phyloP scores from a whole-genome alignment of 306 rosid genomes.

The Benincasa hispida region DNA sequence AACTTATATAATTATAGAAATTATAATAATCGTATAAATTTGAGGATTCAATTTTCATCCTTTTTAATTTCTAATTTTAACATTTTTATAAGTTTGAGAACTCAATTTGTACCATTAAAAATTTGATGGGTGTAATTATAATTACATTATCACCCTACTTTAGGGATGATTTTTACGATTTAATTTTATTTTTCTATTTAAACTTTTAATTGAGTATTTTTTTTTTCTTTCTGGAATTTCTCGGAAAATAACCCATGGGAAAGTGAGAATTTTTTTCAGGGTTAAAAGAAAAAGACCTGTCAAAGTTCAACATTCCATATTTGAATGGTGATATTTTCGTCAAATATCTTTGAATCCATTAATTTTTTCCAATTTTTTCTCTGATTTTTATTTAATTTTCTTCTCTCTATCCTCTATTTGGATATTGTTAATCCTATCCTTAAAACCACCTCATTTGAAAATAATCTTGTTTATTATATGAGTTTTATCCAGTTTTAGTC shows the following conservation, averaged over 20 bases:
- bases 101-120: no score
- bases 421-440: background rate
- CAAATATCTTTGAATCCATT: background rate
- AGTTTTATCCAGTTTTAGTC: background rate
- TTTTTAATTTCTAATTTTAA: no score
- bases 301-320: conserved; percentile 1
- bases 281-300: background rate
- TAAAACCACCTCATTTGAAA: background rate
- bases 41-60: no score
- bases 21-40: no score
- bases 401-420: background rate
- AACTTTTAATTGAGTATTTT: background rate
- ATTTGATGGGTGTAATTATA: no score
- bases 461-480: background rate
- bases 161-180: no score
- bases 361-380: background rate
- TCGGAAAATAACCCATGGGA: background rate
- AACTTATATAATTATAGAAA: no score
- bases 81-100: no score
- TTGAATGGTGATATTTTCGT: background rate
- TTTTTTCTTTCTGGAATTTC: background rate
- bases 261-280: background rate
- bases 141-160: no score
- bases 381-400: background rate
- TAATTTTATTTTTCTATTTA: background rate